A percentile compares a stretch with the other conserved stretches of the same genome.
These are phyloP conservation scores for Osmozyma mogii DNA, from an alignment of 805 yeast species.

Conservation along the genomic window DNA sequence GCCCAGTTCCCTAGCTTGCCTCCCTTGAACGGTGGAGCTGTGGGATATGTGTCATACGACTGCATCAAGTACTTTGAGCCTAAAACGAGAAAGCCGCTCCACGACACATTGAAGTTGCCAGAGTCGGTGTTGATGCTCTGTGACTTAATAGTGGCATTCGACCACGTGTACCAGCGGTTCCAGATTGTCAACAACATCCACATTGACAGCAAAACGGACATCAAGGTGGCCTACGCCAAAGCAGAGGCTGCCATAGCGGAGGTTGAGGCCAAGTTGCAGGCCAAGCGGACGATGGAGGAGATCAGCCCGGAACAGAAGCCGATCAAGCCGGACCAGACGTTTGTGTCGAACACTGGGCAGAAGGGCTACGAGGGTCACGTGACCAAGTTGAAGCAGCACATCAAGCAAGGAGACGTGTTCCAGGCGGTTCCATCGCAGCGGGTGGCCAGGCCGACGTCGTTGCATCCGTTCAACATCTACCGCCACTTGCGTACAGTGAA, in stretches of 20 bases:
- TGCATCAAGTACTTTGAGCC: constrained; percentile 98
- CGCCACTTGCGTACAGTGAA: constrained; percentile 91
- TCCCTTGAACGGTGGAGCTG: constrained; percentile 86
- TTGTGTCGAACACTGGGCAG: constrained; percentile 86
- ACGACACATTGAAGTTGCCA: constrained; percentile 78
- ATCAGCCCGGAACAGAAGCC: constrained; percentile 69
- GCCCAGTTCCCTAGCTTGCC: constrained; percentile 80
- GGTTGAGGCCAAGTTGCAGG: constrained; percentile 43
- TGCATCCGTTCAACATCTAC: constrained; percentile 95
- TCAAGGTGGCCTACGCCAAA: constrained; percentile 39
- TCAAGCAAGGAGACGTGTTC: constrained; percentile 85
- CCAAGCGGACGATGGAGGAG: constrained; percentile 33
- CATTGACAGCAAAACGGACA: constrained; percentile 25
- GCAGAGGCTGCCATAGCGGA: constrained; percentile 55
- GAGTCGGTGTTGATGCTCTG: constrained; percentile 89
- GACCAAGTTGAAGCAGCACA: constrained; percentile 63
- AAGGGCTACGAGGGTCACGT: constrained; percentile 90
- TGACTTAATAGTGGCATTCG: constrained; percentile 86
- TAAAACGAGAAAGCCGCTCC: constrained; percentile 62
- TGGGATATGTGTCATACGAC: constrained; percentile 93
- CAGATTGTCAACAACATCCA: constrained; percentile 81
- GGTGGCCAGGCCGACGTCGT: constrained; percentile 86
- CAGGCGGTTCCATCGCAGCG: constrained; percentile 99
- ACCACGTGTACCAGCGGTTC: constrained; percentile 87
- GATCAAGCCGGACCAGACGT: constrained; percentile 58